Evolutionary conservation across 441 rosid genomes (phyloP).

Genomic region (Theobroma grandiflorum): DNA sequence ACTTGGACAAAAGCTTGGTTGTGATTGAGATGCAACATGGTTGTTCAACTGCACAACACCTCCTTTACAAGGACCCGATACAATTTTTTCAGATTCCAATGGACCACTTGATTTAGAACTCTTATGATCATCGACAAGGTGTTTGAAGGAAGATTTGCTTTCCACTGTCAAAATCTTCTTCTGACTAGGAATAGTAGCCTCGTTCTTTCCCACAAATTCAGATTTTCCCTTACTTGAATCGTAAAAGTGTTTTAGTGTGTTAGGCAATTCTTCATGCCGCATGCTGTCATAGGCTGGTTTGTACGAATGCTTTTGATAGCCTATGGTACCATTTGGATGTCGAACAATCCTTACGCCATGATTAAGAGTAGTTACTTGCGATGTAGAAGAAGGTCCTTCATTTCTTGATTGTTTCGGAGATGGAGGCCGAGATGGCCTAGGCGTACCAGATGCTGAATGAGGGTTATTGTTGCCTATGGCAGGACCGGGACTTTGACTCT

Average conservation of each 20-base stretch:
- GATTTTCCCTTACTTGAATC: constrained; percentile 35
- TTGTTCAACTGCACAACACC: constrained; percentile 36
- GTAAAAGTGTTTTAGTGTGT: constrained; percentile 43
- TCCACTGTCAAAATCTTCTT: constrained; percentile 32
- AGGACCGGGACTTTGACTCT: constrained; percentile 44
- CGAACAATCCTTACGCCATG: constrained; percentile 28
- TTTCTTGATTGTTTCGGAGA: constrained; percentile 48
- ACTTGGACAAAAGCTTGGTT: constrained; percentile 55
- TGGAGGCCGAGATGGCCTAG: constrained; percentile 42
- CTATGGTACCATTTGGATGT: constrained; percentile 35
- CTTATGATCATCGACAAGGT: constrained; percentile 43
- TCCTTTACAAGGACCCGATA: constrained; percentile 40
- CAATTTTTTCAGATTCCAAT: constrained; percentile 45
- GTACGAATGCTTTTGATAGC: constrained; percentile 39
- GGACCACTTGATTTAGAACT: constrained; percentile 47
- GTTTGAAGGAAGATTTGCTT: constrained; percentile 39
- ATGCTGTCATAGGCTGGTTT: constrained; percentile 25
- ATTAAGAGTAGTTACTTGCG: constrained; percentile 23
- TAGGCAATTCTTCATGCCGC: constrained; percentile 42
- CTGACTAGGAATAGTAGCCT: constrained; percentile 39
- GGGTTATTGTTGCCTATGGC: constrained; percentile 31
- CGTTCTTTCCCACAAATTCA: constrained; percentile 34
- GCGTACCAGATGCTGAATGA: constrained; percentile 33
- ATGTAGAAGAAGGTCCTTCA: constrained; percentile 40
- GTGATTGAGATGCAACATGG: constrained; percentile 43